Base-by-base conservation (phyloP, 106 monocot species). In the Acanthochlamys bracteata region DNA sequence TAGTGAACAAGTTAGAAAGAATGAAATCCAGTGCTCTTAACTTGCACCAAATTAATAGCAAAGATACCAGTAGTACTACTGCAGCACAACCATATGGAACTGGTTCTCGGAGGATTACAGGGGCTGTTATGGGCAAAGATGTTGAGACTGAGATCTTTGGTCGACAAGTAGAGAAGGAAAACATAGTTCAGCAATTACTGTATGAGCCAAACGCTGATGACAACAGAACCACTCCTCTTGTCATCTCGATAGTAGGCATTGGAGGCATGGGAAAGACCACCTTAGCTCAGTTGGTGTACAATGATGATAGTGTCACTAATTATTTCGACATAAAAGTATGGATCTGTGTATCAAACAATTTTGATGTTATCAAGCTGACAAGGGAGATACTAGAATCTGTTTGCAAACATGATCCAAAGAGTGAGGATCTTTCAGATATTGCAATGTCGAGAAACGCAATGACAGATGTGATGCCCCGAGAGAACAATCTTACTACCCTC, bases 221-320 rank as follows among this genome's bases (percentile, higher is more conserved):
- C 14, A 25, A 59, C 7, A 24, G 24, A 15, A 27, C 7, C 22
- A 20, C 20, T 20, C n/a, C 25, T 13, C 24, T 1, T 33, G 25
- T 54, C 17, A 25, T 75, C 12, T 45, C 71, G 14, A 26, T 81
- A 24, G 53, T 59, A 47, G 81, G 76, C 0, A 42, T 65, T 0
- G 81, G 81, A 11, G 81, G 81, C 3, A 17, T 24, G 23, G 81
- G 76, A 12, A 81, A 81, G 59, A 76, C 81, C 13, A 65, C 81
- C n/a, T n/a, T 81, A 58, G 81, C 76, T 21, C 81, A 81, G 13
- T 24, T 25, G 10, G 42, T 76, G 4, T 81, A 53, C 11, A 73
- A 71, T 20, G 27, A 80, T 26, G 1, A 17, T 33, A 65, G 17
- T 12, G 42, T 69, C 8, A 3, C 12, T 8, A n/a, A 59, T 0